Base-by-base conservation (phyloP, 441 rosid species). In the Syzygium syzygioides region DNA sequence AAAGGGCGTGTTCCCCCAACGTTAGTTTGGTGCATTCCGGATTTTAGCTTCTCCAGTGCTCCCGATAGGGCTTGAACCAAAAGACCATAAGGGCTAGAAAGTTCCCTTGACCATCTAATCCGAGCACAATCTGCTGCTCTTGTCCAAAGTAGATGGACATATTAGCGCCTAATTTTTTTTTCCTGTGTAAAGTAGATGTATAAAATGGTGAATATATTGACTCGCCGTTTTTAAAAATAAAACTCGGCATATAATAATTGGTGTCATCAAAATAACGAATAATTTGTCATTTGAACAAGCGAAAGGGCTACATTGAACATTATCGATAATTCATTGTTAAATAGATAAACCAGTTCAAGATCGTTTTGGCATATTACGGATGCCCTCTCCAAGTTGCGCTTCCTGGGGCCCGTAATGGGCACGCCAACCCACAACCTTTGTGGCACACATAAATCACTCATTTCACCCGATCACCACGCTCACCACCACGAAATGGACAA, bases 31-130 rank as follows among this genome's bases (percentile, higher is more conserved):
- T 60, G 8, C 32, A 14, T 28, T 60, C 1, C 0, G 6, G 32
- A 3, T 28, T 60, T 60, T 13, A 28, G 48, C 66, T 60, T 60
- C 68, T n/a, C 4, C 7, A 14, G 0, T n/a, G 1, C 11, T n/a
- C 4, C 0, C 2, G 10, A 3, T 14, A n/a, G 5, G 18, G 9
- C 71, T 62, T 4, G 30, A 62, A 64, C 4, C 6, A 8, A 60
- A 60, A 28, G 0, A 28, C 14, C 18, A 60, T 4, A 14, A 14
- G 8, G 18, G n/a, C 0, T 0, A 3, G 2, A 28, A 1, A 60
- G 32, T 60, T 60, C 30, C 8, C 18, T 60, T 60, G 14, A n/a
- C 14, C 62, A 57, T 57, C 6, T 0, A 0, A 57, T 57, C 6
- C 14, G 13, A 45, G 48, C 48, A 7, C 48, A 45, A 7, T 7